Base-by-base conservation (phyloP, 148 eudicot genomes). In the Polygonum maritimum region DNA sequence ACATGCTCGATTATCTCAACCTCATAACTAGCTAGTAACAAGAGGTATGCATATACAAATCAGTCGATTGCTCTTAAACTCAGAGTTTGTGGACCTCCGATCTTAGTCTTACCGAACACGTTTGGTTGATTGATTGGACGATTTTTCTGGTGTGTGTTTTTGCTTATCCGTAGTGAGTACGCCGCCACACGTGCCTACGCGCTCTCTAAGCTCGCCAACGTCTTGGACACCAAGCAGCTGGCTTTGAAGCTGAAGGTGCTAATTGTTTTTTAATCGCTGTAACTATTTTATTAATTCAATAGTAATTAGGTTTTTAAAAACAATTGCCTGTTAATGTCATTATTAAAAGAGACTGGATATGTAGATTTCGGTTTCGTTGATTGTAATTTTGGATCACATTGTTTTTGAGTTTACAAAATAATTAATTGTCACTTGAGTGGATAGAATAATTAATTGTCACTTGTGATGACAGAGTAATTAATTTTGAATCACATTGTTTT, bases 161-260 rank as follows among this genome's bases (percentile, higher is more conserved):
- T 36, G 71, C 15, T 12, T 60, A 4, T 65, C 41, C 71, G 36
- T 84, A 90, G 93, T 62, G 63, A 84, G 19, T 94, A 94, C 81
- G 92, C 92, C 76, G 90, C 92, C 7, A 89, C 98, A 79, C 97
- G 97, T 79, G 98, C 97, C 9, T 94, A 94, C 82, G 89, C 97
- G 74, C 86, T 92, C 73, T 94, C 98, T 67, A 94, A 94, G 87
- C 93, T 94, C 19, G 98, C 98, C 65, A 90, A 89, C 80, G 87
- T 94, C 77, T 82, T 94, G 82, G 95, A 91, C 77, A 89, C 98
- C 84, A 88, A 90, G 80, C 89, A 88, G 77, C 95, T 94, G 31
- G 87, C 96, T 79, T 80, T 39, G 31, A 83, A 83, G 67, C 93
- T 94, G 71, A 71, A 65, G 71, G 71, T 65, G 45, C 71, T 65